Conservation (phyloP, 2,329 filamentous ascomycete genomes). For the Pestalotiopsis sp. region DNA sequence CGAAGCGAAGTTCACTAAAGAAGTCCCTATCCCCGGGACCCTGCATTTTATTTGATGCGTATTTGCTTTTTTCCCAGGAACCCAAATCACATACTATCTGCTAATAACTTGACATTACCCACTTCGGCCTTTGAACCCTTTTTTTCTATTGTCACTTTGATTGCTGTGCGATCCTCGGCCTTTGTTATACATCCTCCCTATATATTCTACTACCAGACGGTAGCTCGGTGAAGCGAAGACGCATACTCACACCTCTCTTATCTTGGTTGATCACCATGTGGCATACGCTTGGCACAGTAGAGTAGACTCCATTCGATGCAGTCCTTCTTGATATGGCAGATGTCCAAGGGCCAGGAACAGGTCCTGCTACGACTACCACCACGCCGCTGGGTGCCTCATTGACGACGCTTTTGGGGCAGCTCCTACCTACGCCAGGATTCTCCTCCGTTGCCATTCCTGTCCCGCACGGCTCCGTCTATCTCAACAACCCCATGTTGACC, state of each 20-base stretch:
- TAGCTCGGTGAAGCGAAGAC: neutral
- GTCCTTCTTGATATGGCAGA: conserved; percentile 6
- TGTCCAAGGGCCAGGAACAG: conserved; percentile 1
- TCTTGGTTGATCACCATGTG: neutral
- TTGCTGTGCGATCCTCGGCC: neutral
- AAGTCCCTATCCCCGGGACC: neutral
- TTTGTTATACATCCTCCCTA: neutral
- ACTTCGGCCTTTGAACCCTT: neutral
- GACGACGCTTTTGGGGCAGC: neutral
- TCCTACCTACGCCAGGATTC: conserved; percentile 14
- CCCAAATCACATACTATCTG: neutral
- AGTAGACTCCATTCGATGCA: neutral
- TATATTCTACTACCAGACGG: neutral
- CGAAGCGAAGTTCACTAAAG: neutral
- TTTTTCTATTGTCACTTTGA: neutral
- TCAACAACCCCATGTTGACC: conserved; percentile 2
- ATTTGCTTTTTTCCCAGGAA: neutral
- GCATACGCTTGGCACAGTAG: neutral
- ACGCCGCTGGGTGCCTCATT: conserved; percentile 4
- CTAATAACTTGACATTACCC: neutral
- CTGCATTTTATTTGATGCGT: conserved; percentile 1
- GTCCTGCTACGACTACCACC: neutral
- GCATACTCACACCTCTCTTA: neutral
- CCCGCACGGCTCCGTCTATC: conserved; percentile 11
- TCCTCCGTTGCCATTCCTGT: conserved; percentile 17